Conservation (phyloP, 106 monocot genomes). For the Dendrobium catenatum region DNA sequence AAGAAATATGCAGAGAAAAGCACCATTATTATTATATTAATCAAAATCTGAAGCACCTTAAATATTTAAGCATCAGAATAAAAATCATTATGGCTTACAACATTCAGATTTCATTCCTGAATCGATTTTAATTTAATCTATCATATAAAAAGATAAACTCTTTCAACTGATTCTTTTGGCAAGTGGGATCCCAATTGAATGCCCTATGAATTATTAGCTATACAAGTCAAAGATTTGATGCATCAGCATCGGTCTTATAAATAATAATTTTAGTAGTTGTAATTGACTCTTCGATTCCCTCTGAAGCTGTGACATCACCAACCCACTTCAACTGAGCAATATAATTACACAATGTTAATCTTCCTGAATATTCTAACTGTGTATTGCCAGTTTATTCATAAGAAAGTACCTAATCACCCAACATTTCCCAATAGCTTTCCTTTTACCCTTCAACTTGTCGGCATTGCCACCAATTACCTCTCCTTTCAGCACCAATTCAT, state of each 20-base stretch:
- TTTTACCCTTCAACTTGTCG: too few relatives aligned
- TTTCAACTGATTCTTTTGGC: not conserved
- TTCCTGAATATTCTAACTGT: too few relatives aligned
- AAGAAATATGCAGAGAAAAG: not conserved
- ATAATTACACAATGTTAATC: not conserved
- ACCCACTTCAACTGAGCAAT: not conserved
- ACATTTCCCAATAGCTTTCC: too few relatives aligned
- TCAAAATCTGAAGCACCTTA: not conserved
- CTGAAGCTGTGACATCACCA: not conserved
- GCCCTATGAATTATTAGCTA: not conserved
- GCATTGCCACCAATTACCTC: too few relatives aligned
- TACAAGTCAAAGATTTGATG: too few relatives aligned
- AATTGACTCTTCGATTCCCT: not conserved
- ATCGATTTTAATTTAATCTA: not conserved
- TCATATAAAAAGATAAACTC: not conserved
- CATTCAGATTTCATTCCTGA: not conserved
- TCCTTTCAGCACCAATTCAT: too few relatives aligned
- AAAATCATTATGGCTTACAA: not conserved
- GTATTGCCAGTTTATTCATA: too few relatives aligned
- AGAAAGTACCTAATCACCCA: too few relatives aligned
- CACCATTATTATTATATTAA: not conserved
- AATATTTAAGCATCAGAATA: not conserved
- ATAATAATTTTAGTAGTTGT: not conserved
- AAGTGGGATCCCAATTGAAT: not conserved
- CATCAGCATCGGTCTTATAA: too few relatives aligned